Conservation (phyloP, 2,329 filamentous ascomycete species). For the Plenodomus tracheiphilus region DNA sequence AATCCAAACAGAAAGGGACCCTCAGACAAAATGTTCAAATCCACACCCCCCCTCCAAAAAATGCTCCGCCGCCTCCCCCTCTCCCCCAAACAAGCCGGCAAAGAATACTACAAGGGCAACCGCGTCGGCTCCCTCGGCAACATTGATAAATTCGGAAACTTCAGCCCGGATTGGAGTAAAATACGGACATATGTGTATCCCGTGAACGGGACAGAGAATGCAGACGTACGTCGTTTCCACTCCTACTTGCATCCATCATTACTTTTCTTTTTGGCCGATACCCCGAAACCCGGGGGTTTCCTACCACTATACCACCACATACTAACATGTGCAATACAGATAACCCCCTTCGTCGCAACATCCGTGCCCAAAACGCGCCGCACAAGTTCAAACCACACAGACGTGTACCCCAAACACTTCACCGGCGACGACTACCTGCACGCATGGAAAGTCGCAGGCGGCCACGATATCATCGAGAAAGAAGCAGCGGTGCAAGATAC, state of each 20-base stretch:
- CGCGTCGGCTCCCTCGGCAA: conserved; percentile 83
- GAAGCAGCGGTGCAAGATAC: conserved; percentile 18
- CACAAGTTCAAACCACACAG: conserved; percentile 2
- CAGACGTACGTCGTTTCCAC: conserved; percentile 22
- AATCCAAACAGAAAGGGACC: too few relatives aligned
- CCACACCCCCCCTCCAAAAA: conserved; percentile 68
- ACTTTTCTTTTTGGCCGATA: too few relatives aligned
- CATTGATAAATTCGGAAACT: conserved; percentile 82
- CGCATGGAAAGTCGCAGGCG: conserved; percentile 39
- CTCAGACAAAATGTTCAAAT: conserved; percentile 65
- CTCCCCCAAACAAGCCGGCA: conserved; percentile 90
- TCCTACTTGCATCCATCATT: too few relatives aligned
- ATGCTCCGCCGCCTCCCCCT: conserved; percentile 75
- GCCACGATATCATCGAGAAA: too few relatives aligned
- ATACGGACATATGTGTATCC: conserved; percentile 91
- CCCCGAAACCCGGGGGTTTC: too few relatives aligned
- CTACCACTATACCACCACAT: too few relatives aligned
- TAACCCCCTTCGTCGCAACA: conserved; percentile 76
- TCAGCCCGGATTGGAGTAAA: conserved; percentile 80
- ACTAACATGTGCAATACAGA: too few relatives aligned
- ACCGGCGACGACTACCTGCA: conserved; percentile 39
- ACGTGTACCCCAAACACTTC: conserved; percentile 29
- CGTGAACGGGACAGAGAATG: conserved; percentile 61
- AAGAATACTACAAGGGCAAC: conserved; percentile 97
- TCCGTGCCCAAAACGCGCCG: conserved; percentile 53